These are phyloP conservation scores for Sclerotinia spermophila DNA, from an alignment of 2,329 filamentous ascomycete species.

Conservation along the genomic window DNA sequence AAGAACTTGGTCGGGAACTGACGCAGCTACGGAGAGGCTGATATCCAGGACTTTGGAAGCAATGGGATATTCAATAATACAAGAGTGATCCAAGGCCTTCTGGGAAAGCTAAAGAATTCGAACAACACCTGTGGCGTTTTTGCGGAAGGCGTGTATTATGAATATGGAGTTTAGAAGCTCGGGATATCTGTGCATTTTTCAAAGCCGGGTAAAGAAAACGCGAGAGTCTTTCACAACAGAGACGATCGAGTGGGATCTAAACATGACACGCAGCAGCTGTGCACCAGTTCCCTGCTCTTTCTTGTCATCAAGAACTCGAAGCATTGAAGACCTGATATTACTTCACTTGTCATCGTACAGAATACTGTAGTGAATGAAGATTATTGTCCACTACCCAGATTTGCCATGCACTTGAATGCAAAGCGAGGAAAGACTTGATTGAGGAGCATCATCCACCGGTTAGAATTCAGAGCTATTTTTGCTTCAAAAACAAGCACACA, in stretches of 20 bases:
- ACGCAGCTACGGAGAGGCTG: not conserved
- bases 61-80: not conserved
- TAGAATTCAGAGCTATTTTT: too few species aligned
- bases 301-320: not conserved
- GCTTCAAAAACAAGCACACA: too few species aligned
- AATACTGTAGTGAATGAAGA: not conserved
- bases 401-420: not conserved
- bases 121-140: not conserved
- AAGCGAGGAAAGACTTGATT: not conserved
- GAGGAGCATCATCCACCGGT: not conserved
- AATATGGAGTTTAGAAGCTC: not conserved
- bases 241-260: not conserved
- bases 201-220: not conserved
- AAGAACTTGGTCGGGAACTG: not conserved
- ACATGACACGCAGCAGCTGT: not conserved
- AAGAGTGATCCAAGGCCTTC: not conserved
- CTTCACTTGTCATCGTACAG: not conserved
- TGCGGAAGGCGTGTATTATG: not conserved
- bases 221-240: too few species aligned
- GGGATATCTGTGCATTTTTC: not conserved
- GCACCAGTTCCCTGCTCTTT: not conserved
- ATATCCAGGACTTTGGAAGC: not conserved
- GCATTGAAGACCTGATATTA: not conserved
- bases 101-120: not conserved
- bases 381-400: not conserved